Percentiles rank a stretch among this genome's conserved stretches.
phyloP scores from a whole-genome alignment of 345 rosid species.

The Passiflora organensis region DNA sequence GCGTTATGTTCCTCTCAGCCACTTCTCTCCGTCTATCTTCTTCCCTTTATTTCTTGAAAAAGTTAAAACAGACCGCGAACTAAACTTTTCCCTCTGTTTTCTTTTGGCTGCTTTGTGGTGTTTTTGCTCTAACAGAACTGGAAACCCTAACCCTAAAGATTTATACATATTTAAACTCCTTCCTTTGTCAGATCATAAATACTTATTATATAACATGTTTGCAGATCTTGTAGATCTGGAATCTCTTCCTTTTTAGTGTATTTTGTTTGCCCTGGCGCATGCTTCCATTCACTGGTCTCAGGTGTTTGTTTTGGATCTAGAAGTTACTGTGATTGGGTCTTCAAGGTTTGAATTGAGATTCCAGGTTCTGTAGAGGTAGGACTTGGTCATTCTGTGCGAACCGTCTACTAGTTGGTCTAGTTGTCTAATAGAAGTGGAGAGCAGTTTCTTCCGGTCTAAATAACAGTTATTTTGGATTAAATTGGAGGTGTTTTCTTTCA shows the following conservation, averaged over 20 bases:
- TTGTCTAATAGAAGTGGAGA: too few relatives aligned
- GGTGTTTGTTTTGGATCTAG: conserved; percentile 13
- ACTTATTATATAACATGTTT: too few relatives aligned
- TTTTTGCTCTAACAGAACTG: conserved; percentile 16
- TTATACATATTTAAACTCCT: background rate
- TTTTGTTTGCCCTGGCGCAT: too few relatives aligned
- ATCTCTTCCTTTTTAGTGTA: too few relatives aligned
- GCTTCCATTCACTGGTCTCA: too few relatives aligned
- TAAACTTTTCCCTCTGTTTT: conserved; percentile 39
- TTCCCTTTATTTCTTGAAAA: background rate
- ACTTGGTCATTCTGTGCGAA: background rate
- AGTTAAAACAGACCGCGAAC: conserved; percentile 42
- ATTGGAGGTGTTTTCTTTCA: conserved; percentile 2
- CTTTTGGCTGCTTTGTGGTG: conserved; percentile 48
- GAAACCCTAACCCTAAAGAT: conserved; percentile 51
- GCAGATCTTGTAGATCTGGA: too few relatives aligned
- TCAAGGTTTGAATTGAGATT: conserved; percentile 6
- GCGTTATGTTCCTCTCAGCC: conserved; percentile 8
- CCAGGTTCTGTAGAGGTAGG: conserved; percentile 8
- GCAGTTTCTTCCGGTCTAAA: conserved; percentile 6
- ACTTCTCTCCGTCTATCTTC: conserved; percentile 12
- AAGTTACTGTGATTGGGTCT: conserved; percentile 19
- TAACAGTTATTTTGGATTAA: conserved; percentile 5
- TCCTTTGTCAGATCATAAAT: too few relatives aligned
- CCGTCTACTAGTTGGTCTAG: too few relatives aligned